Evolutionary conservation across 2,329 filamentous ascomycete genomes (phyloP).

Genomic region (Magnaporthales sp.): DNA sequence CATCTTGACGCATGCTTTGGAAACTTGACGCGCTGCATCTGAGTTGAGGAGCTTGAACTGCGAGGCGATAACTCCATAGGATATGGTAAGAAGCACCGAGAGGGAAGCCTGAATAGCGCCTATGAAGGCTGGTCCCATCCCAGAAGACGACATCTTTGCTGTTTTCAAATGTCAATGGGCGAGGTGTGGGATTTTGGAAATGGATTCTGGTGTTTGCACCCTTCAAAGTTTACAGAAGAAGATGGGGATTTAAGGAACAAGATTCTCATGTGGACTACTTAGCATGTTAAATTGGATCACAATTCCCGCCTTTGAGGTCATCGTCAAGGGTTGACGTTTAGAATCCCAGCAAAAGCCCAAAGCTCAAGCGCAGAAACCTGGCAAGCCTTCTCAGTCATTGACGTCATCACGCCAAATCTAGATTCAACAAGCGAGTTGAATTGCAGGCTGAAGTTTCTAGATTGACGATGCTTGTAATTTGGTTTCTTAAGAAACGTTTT

Average conservation of each 20-base stretch:
- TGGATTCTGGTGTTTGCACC: neutral
- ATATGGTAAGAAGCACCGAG: constrained; percentile 37
- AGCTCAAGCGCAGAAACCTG: neutral
- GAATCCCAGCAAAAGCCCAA: neutral
- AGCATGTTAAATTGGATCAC: neutral
- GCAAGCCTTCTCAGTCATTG: neutral
- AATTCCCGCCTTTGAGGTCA: neutral
- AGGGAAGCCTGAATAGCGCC: constrained; percentile 34
- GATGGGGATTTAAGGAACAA: neutral
- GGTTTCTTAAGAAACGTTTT: too few relatives aligned
- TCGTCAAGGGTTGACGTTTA: neutral
- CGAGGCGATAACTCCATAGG: constrained; percentile 31
- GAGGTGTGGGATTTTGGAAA: neutral
- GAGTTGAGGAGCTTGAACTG: constrained; percentile 27
- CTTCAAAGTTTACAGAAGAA: too few relatives aligned
- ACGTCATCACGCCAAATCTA: neutral
- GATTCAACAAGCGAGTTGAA: neutral
- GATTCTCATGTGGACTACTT: neutral
- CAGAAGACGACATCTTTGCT: neutral
- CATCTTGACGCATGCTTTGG: constrained; percentile 35
- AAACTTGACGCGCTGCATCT: constrained; percentile 29
- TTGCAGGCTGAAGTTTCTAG: neutral
- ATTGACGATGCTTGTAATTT: too few relatives aligned
- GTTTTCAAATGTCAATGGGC: neutral
- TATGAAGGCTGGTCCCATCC: neutral